Percentiles rank a stretch among this genome's conserved stretches.
Evolutionary conservation across 1,139 yeast species (phyloP).

Genomic region (Meyerozyma carpophila): DNA sequence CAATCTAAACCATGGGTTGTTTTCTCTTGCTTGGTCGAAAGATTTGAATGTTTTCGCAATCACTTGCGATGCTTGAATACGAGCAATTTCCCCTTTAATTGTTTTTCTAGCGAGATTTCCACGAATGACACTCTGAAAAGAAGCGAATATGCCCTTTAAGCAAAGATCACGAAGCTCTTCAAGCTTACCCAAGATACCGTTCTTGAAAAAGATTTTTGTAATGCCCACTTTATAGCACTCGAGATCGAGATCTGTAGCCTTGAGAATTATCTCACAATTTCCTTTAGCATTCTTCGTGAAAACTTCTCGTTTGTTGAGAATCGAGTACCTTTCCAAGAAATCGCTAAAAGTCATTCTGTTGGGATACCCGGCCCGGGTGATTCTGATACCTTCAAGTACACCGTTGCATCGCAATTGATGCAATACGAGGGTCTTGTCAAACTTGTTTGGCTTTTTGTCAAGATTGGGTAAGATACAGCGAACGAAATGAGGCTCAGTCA

Average conservation of each 20-base stretch:
- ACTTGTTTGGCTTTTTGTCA: constrained; percentile 61
- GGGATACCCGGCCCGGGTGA: constrained; percentile 96
- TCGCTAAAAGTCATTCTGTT: constrained; percentile 83
- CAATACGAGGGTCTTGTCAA: constrained; percentile 73
- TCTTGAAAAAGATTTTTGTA: constrained; percentile 87
- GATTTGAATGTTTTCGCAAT: constrained; percentile 58
- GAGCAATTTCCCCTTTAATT: constrained; percentile 47
- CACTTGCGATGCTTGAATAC: constrained; percentile 67
- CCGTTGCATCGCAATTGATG: constrained; percentile 95
- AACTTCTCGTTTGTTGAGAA: constrained; percentile 45
- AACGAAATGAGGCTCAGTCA: constrained; percentile 94
- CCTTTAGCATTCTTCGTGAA: constrained; percentile 52
- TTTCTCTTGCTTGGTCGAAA: constrained; percentile 42
- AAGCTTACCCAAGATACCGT: constrained; percentile 85
- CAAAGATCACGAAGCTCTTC: constrained; percentile 73
- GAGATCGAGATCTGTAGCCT: constrained; percentile 54
- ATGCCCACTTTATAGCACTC: constrained; percentile 72
- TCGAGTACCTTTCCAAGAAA: constrained; percentile 68
- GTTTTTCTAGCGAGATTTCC: constrained; percentile 57
- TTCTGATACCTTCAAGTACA: constrained; percentile 95
- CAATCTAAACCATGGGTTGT: constrained; percentile 79
- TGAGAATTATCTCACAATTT: constrained; percentile 64
- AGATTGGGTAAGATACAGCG: constrained; percentile 92
- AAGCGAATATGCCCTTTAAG: constrained; percentile 51
- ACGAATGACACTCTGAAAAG: constrained; percentile 62